A percentile compares a stretch with the other conserved stretches of the same genome.
These are phyloP conservation scores for Suhomyces pyralidae DNA, from an alignment of 805 yeast genomes.

Conservation along the genomic window DNA sequence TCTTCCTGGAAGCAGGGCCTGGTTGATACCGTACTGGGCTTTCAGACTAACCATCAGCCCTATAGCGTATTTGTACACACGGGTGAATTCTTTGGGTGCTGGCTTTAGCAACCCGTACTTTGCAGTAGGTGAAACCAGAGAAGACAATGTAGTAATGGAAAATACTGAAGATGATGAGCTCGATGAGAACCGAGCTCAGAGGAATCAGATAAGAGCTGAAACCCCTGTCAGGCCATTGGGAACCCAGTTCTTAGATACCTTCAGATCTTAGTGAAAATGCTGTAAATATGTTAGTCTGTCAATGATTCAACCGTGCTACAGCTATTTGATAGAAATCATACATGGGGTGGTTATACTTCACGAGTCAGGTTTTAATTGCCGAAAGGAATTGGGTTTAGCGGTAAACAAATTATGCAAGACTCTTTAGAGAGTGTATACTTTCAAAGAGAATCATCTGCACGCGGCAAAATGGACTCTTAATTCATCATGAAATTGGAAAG, in stretches of 20 bases:
- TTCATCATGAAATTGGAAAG: no score
- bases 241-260: slow-evolving; percentile 58
- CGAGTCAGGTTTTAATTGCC: neutral
- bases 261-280: slow-evolving; percentile 29
- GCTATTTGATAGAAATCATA: no score
- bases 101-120: slow-evolving; percentile 1
- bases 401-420: neutral
- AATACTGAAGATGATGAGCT: slow-evolving; percentile 22
- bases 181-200: slow-evolving; percentile 14
- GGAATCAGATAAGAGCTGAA: slow-evolving; percentile 42
- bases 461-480: no score
- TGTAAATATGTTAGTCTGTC: no score
- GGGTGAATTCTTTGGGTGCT: neutral
- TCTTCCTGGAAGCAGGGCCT: slow-evolving; percentile 34
- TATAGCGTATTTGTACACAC: neutral
- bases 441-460: no score
- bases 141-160: slow-evolving; percentile 24
- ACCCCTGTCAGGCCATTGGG: slow-evolving; percentile 63
- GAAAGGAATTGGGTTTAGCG: neutral
- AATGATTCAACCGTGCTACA: no score
- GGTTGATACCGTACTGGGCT: slow-evolving; percentile 29
- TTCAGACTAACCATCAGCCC: slow-evolving; percentile 23
- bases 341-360: no score
- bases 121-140: neutral
- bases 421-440: no score